phyloP scores from a whole-genome alignment of 257 asterid genomes.

The Nyctanthes arbortristis region DNA sequence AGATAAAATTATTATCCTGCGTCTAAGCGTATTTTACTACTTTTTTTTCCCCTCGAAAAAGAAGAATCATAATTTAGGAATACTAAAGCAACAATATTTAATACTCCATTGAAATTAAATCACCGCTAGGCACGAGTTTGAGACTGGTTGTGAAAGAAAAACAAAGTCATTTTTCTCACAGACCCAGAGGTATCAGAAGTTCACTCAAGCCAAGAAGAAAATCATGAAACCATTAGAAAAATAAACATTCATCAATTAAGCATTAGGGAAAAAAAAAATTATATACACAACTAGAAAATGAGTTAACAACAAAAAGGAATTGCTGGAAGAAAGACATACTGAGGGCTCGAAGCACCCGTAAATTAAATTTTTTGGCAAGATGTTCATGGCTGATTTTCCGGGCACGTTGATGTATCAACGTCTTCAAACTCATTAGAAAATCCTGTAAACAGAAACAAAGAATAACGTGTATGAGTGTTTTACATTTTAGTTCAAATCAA shows the following conservation, averaged over 20 bases:
- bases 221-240: background rate
- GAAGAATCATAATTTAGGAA: too few relatives aligned
- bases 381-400: slow-evolving; percentile 48
- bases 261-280: too few relatives aligned
- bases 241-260: background rate
- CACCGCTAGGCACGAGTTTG: too few relatives aligned
- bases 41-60: too few relatives aligned
- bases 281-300: too few relatives aligned
- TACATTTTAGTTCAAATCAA: background rate
- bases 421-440: slow-evolving; percentile 55
- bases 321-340: slow-evolving; percentile 38
- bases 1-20: too few relatives aligned
- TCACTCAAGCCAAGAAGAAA: background rate
- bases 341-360: slow-evolving; percentile 58
- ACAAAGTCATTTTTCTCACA: too few relatives aligned
- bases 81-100: too few relatives aligned
- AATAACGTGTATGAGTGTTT: background rate
- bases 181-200: too few relatives aligned
- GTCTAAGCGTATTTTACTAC: too few relatives aligned
- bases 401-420: slow-evolving; percentile 62
- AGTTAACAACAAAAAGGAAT: background rate
- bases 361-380: slow-evolving; percentile 53
- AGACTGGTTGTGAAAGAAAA: too few relatives aligned
- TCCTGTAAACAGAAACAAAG: slow-evolving; percentile 44
- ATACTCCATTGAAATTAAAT: too few relatives aligned